A percentile compares a stretch with the other conserved stretches of the same genome.
phyloP scores from a whole-genome alignment of 1,139 yeast genomes.

The Pichia sp. region DNA sequence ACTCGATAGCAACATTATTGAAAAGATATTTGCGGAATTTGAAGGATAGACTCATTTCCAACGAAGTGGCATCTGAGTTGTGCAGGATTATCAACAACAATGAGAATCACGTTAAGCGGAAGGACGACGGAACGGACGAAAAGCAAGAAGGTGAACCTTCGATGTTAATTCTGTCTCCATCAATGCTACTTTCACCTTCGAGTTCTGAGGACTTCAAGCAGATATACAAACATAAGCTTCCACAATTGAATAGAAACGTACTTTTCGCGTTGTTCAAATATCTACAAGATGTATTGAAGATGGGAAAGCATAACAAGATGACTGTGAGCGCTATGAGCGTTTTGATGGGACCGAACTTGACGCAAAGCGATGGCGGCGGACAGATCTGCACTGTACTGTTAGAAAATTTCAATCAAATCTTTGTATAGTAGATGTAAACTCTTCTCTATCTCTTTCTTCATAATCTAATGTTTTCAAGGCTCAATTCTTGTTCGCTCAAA shows the following conservation, averaged over 20 bases:
- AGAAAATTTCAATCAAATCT: constrained; percentile 28
- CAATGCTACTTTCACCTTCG: neutral
- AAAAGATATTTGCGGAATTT: constrained; percentile 34
- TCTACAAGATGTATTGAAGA: constrained; percentile 59
- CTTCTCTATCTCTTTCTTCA: neutral
- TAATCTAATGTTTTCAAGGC: too few relatives aligned
- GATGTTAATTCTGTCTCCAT: constrained; percentile 13
- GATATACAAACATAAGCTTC: constrained; percentile 27
- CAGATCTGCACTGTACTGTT: constrained; percentile 32
- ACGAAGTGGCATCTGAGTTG: constrained; percentile 28
- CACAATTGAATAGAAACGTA: constrained; percentile 54
- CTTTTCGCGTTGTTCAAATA: constrained; percentile 65
- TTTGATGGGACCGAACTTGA: constrained; percentile 34
- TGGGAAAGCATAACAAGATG: constrained; percentile 75
- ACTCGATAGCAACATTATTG: constrained; percentile 34
- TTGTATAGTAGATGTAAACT: constrained; percentile 10
- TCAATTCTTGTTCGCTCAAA: too few relatives aligned
- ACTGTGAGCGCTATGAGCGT: constrained; percentile 39
- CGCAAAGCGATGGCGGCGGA: constrained; percentile 33
- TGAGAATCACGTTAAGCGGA: constrained; percentile 9
- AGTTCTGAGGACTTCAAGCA: constrained; percentile 20
- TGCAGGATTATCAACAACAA: constrained; percentile 23
- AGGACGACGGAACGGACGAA: neutral
- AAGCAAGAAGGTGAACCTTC: neutral
- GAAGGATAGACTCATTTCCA: constrained; percentile 29